These are phyloP conservation scores for Acacia concinna DNA, from an alignment of 331 rosid species.

Conservation along the genomic window DNA sequence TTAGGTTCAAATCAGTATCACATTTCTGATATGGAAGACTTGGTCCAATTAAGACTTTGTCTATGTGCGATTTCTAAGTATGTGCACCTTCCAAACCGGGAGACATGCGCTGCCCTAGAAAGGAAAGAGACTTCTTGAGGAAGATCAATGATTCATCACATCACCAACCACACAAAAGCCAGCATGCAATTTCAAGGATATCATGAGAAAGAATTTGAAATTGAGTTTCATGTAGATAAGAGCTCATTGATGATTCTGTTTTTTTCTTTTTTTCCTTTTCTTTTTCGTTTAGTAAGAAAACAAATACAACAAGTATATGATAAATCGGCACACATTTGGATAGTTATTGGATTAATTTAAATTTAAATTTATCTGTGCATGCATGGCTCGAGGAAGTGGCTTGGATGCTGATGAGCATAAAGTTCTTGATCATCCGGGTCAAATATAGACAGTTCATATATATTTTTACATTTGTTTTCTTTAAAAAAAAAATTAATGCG, in stretches of 20 bases:
- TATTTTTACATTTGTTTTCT: no score
- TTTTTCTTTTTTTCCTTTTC: no score
- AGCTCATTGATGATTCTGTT: background rate
- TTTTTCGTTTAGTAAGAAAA: background rate
- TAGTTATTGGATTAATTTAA: background rate
- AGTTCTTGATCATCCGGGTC: no score
- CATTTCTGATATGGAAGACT: no score
- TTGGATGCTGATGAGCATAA: no score
- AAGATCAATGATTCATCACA: background rate
- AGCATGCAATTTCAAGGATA: background rate
- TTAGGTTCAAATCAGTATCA: no score
- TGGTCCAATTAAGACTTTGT: no score
- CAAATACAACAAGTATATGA: background rate
- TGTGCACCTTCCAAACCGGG: accelerated
- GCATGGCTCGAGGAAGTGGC: background rate
- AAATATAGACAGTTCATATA: no score
- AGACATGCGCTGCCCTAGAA: no score
- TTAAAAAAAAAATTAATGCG: no score
- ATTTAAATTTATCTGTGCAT: background rate
- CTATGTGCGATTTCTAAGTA: accelerated
- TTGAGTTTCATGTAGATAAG: background rate
- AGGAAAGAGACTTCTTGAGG: background rate
- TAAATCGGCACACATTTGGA: background rate
- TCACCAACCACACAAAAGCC: background rate
- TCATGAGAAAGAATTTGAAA: background rate